A percentile compares a stretch with the other conserved stretches of the same genome.
phyloP scores from a whole-genome alignment of 2,329 filamentous ascomycete genomes.

The Botrytis porri region DNA sequence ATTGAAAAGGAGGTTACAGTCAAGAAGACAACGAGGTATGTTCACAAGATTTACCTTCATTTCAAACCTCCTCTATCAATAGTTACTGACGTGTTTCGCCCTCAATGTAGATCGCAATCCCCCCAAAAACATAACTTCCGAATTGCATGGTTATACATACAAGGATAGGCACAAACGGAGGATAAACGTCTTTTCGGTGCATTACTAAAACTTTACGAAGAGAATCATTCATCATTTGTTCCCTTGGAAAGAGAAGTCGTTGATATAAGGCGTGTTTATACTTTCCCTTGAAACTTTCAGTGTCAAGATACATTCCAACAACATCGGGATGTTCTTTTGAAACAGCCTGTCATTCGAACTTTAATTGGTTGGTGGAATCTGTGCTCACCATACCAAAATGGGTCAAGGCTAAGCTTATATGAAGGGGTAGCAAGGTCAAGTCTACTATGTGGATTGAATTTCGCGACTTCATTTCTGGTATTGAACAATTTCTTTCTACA shows the following conservation, averaged over 20 bases:
- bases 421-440: not conserved
- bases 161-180: slow-evolving; percentile 2
- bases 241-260: not conserved
- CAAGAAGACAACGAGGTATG: not conserved
- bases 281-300: not conserved
- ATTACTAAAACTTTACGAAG: not conserved
- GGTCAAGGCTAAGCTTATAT: not conserved
- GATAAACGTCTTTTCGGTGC: slow-evolving; percentile 3
- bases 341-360: not conserved
- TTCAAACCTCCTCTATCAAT: slow-evolving; percentile 2
- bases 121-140: slow-evolving; percentile 10
- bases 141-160: slow-evolving; percentile 8
- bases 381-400: not conserved
- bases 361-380: not conserved
- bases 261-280: not conserved
- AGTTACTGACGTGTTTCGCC: slow-evolving; percentile 4
- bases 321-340: slow-evolving; percentile 4
- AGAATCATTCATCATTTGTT: not conserved
- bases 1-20: not conserved
- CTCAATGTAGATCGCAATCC: slow-evolving; percentile 10
- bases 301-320: not conserved
- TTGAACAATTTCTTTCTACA: not conserved
- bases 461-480: not conserved
- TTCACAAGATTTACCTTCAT: slow-evolving; percentile 1
- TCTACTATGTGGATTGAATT: not conserved